Conservation (phyloP, 495 filamentous ascomycete species). For the Haplographium delicatum region DNA sequence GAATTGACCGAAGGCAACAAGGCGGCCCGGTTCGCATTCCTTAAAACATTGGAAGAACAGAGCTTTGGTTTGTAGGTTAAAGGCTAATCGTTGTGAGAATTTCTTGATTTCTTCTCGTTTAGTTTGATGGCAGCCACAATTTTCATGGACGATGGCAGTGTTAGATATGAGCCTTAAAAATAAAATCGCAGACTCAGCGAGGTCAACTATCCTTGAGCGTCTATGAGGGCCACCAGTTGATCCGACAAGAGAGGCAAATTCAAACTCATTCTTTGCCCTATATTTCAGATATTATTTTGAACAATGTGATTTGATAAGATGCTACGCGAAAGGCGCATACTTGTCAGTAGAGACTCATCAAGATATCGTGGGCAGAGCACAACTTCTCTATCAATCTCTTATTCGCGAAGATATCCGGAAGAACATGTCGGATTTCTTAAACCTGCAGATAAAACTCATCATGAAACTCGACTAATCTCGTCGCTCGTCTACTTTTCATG, state of each 20-base stretch:
- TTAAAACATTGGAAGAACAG: too few species aligned
- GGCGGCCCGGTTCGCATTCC: too few species aligned
- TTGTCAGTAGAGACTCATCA: constrained; percentile 2
- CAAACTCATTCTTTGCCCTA: not conserved
- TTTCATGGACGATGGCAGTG: too few species aligned
- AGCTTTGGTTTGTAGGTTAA: too few species aligned
- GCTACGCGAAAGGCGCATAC: not conserved
- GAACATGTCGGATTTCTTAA: not conserved
- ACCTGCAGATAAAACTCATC: not conserved
- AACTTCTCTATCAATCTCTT: constrained; percentile 1
- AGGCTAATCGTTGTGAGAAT: too few species aligned
- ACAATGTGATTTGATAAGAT: constrained; percentile 4
- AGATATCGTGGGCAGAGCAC: constrained; percentile 6
- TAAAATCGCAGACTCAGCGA: too few species aligned
- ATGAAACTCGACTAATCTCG: constrained; percentile 18
- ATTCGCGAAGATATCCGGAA: not conserved
- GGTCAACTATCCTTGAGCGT: not conserved
- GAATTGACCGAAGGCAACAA: too few species aligned
- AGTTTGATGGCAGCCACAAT: too few species aligned
- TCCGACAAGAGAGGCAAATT: not conserved
- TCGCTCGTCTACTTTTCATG: constrained; percentile 23
- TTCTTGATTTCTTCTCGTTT: too few species aligned
- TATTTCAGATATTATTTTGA: constrained; percentile 5
- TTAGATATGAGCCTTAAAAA: constrained; percentile 1
- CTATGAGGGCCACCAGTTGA: constrained; percentile 8